Evolutionary conservation across 164 flowering plant species (phyloP).

Genomic region (Umbellularia californica): DNA sequence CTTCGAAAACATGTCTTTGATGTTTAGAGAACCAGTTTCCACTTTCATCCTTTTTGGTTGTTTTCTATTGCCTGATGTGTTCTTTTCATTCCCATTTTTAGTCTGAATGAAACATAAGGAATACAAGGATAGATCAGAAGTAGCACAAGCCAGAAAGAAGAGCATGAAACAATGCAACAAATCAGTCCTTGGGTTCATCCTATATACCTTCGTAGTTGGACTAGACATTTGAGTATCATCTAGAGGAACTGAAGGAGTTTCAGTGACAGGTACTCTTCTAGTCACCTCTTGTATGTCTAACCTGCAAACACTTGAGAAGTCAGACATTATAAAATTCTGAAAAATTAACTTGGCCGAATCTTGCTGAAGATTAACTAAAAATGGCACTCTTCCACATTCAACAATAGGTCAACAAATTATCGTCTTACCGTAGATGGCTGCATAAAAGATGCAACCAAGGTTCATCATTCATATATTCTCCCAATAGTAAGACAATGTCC

Average conservation of each 20-base stretch:
- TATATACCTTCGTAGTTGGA: conserved; percentile 32
- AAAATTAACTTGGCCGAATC: not conserved
- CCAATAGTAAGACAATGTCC: conserved; percentile 65
- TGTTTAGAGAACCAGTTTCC: conserved; percentile 63
- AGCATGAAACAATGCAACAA: not conserved
- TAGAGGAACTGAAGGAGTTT: conserved; percentile 14
- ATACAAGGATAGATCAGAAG: not conserved
- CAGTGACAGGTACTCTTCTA: conserved; percentile 19
- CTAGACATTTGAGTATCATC: conserved; percentile 29
- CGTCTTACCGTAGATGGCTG: conserved; percentile 47
- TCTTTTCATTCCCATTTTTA: conserved; percentile 37
- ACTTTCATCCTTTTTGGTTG: conserved; percentile 59
- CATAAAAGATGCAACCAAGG: conserved; percentile 82
- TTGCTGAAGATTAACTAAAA: too few species aligned
- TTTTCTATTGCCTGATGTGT: conserved; percentile 27
- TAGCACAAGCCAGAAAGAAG: not conserved
- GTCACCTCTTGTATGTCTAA: conserved; percentile 36
- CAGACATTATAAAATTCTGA: not conserved
- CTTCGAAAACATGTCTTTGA: conserved; percentile 76
- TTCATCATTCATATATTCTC: conserved; percentile 79
- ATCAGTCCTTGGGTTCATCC: not conserved
- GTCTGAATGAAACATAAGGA: conserved; percentile 28
- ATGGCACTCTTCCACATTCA: not conserved
- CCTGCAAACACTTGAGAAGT: conserved; percentile 31
- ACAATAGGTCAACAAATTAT: not conserved